Conservation (phyloP, 495 filamentous ascomycete genomes). For the Tuber umbilicatum region DNA sequence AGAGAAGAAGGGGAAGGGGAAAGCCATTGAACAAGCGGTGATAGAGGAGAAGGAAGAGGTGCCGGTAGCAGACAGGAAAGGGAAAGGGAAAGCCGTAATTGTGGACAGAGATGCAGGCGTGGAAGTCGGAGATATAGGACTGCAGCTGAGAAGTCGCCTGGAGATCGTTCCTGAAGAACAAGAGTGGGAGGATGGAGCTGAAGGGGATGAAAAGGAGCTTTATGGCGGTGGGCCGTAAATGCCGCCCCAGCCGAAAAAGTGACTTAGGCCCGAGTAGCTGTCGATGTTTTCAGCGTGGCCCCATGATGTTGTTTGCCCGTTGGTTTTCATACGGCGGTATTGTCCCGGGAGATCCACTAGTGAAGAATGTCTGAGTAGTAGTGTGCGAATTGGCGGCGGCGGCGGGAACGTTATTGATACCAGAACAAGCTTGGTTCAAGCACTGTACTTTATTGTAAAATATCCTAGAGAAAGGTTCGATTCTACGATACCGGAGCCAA, state of each 20-base stretch:
- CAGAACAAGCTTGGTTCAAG: not conserved
- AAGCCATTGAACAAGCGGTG: slow-evolving; percentile 50
- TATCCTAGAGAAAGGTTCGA: not conserved
- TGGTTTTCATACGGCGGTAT: not conserved
- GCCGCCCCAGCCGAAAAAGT: not conserved
- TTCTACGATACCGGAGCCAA: not conserved
- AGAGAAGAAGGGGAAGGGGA: slow-evolving; percentile 44
- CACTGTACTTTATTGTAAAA: not conserved
- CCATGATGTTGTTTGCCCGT: not conserved
- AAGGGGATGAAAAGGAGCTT: slow-evolving; percentile 43
- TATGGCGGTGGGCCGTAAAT: slow-evolving; percentile 32
- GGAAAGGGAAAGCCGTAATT: slow-evolving; percentile 47
- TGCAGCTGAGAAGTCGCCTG: slow-evolving; percentile 8
- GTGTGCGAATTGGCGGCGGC: not conserved
- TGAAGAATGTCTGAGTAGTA: not conserved
- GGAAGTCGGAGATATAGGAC: slow-evolving; percentile 21
- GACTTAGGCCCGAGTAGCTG: not conserved
- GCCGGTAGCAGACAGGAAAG: slow-evolving; percentile 41
- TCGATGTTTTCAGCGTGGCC: not conserved
- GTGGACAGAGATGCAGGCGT: slow-evolving; percentile 11
- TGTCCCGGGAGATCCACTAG: not conserved
- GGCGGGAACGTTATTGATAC: not conserved
- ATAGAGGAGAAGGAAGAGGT: slow-evolving; percentile 27
- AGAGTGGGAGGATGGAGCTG: slow-evolving; percentile 38
- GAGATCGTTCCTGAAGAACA: slow-evolving; percentile 26